phyloP scores from a whole-genome alignment of 441 rosid species.

The Pelargonium myrrhifolium region DNA sequence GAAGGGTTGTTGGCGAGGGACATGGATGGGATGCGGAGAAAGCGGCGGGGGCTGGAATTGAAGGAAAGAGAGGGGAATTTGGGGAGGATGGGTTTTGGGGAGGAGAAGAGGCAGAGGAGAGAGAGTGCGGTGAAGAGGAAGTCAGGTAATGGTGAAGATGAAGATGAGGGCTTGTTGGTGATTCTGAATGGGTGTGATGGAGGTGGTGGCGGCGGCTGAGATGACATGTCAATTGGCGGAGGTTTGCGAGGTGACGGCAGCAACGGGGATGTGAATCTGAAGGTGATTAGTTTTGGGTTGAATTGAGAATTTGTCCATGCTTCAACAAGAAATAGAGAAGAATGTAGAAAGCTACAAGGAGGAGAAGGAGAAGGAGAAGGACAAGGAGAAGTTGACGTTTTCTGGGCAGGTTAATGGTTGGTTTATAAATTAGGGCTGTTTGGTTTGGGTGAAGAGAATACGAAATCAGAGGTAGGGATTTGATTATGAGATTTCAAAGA shows the following conservation, averaged over 20 bases:
- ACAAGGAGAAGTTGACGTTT: no score
- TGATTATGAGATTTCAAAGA: no score
- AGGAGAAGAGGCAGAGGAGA: slow-evolving; percentile 47
- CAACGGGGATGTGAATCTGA: not conserved
- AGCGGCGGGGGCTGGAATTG: slow-evolving; percentile 36
- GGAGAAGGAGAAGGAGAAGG: no score
- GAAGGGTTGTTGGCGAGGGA: slow-evolving; percentile 19
- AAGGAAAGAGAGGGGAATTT: slow-evolving; percentile 30
- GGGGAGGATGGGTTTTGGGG: slow-evolving; percentile 27
- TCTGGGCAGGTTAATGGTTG: no score
- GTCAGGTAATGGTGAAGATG: slow-evolving; percentile 33
- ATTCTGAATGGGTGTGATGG: slow-evolving; percentile 15
- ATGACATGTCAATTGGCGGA: slow-evolving; percentile 13
- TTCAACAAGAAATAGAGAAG: no score
- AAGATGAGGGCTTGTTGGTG: slow-evolving; percentile 17
- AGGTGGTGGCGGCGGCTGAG: not conserved
- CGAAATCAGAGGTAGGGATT: no score
- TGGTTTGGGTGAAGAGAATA: no score
- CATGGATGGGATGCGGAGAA: slow-evolving; percentile 36
- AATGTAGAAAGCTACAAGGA: no score
- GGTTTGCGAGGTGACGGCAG: not conserved
- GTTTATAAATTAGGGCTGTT: no score
- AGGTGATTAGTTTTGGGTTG: not conserved
- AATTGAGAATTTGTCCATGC: not conserved
- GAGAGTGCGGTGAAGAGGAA: slow-evolving; percentile 51